These are phyloP conservation scores for Wickerhamomyces sp. DNA, from an alignment of 1,139 yeast genomes.

Conservation along the genomic window DNA sequence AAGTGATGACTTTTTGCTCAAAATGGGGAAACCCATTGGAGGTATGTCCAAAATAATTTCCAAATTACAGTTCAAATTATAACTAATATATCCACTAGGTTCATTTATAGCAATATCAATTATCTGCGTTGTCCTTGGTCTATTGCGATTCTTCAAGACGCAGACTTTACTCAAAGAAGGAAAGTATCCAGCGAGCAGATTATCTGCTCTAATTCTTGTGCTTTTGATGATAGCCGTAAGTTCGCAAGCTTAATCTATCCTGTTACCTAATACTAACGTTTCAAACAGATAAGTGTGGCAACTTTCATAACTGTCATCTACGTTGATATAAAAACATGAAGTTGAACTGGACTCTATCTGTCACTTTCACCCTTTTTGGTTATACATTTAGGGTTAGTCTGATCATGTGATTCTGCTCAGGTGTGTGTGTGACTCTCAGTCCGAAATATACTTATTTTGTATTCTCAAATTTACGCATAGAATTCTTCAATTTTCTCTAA, in stretches of 20 bases:
- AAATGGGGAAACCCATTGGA: constrained; percentile 23
- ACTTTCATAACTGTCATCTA: constrained; percentile 15
- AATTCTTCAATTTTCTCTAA: too few relatives aligned
- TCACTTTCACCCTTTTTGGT: neutral
- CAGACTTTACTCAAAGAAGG: constrained; percentile 40
- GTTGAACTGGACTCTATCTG: neutral
- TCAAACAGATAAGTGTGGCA: constrained; percentile 10
- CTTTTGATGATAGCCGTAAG: constrained; percentile 31
- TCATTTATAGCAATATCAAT: constrained; percentile 38
- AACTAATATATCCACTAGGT: constrained; percentile 15
- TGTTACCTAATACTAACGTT: constrained; percentile 1
- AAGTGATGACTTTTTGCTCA: constrained; percentile 6
- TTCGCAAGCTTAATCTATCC: constrained; percentile 4
- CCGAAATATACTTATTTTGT: neutral
- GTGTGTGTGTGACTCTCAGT: neutral
- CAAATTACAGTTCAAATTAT: neutral
- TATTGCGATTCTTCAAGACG: constrained; percentile 37
- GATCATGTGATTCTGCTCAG: constrained; percentile 1
- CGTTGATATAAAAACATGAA: constrained; percentile 6
- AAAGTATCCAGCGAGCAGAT: constrained; percentile 45
- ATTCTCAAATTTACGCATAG: constrained; percentile 1
- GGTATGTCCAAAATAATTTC: constrained; percentile 9
- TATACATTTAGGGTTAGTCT: neutral
- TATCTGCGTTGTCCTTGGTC: constrained; percentile 35
- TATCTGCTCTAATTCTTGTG: constrained; percentile 30